Evolutionary conservation across 225 moss, liverwort and hornwort species (phyloP).

Genomic region (Marchantia polymorpha): DNA sequence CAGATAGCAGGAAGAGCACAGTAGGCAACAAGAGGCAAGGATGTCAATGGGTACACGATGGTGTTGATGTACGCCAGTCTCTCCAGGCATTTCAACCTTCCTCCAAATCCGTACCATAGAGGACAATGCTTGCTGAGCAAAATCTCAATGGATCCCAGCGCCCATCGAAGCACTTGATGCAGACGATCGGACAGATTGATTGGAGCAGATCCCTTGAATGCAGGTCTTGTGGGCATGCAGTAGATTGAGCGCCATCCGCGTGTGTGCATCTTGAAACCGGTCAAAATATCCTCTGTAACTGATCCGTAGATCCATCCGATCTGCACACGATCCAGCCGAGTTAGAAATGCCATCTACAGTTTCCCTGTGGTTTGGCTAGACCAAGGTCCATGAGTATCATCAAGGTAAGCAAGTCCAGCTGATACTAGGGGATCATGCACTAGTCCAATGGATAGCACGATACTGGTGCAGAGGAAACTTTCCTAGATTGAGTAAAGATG

Average conservation of each 20-base stretch:
- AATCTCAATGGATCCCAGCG: constrained; percentile 88
- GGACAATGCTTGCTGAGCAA: constrained; percentile 91
- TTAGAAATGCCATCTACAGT: no score
- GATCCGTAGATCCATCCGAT: constrained; percentile 99
- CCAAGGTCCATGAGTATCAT: no score
- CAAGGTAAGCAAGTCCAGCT: no score
- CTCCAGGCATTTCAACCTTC: constrained; percentile 83
- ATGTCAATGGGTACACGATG: constrained; percentile 83
- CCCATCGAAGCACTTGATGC: constrained; percentile 97
- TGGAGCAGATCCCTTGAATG: constrained; percentile 99
- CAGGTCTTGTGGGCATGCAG: constrained; percentile 85
- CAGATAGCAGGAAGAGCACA: constrained; percentile 90
- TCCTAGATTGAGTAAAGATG: no score
- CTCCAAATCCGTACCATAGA: constrained; percentile 83
- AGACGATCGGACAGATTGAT: constrained; percentile 97
- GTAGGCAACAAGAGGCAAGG: constrained; percentile 87
- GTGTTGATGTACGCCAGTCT: constrained; percentile 90
- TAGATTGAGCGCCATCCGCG: constrained; percentile 96
- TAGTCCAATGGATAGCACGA: no score
- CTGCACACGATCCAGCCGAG: constrained; percentile 28
- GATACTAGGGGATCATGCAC: no score
- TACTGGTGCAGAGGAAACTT: no score
- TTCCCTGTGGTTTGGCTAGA: no score
- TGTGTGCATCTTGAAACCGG: constrained; percentile 97
- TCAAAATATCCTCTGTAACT: constrained; percentile 96